Percentiles rank a stretch among this genome's conserved stretches.
These are phyloP conservation scores for Hansfordia pulvinata DNA, from an alignment of 2,329 filamentous ascomycete species.

Conservation along the genomic window DNA sequence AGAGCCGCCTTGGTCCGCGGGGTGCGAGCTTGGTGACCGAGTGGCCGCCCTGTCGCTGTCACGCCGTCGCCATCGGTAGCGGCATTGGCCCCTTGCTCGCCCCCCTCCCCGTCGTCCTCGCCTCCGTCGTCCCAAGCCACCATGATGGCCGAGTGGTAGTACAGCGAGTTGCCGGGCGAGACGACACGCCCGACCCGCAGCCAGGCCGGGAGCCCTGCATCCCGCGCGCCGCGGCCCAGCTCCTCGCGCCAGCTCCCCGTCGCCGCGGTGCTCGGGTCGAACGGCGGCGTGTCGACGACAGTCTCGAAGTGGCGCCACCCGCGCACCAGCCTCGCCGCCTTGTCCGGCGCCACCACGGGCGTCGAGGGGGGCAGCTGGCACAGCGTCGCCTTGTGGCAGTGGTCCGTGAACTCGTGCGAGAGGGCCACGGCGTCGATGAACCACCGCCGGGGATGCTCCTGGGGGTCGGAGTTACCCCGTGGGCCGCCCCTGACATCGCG, in stretches of 20 bases:
- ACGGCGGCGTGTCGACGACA: constrained; percentile 35
- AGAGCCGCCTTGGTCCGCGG: constrained; percentile 37
- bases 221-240: constrained; percentile 12
- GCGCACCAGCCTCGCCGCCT: constrained; percentile 40
- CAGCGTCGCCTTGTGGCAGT: constrained; percentile 50
- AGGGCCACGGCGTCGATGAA: constrained; percentile 45
- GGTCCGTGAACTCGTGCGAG: constrained; percentile 56
- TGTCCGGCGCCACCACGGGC: constrained; percentile 45
- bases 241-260: constrained; percentile 1
- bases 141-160: constrained; percentile 49
- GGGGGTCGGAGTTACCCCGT: too few relatives aligned
- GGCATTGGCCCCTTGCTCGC: too few relatives aligned
- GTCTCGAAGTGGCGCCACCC: constrained; percentile 45
- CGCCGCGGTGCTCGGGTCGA: constrained; percentile 13
- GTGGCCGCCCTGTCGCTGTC: too few relatives aligned
- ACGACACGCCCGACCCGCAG: constrained; percentile 45
- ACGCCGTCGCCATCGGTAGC: too few relatives aligned
- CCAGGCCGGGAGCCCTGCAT: constrained; percentile 38
- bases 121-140: constrained; percentile 30
- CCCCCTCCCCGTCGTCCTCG: constrained; percentile 3
- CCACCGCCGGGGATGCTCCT: too few relatives aligned
- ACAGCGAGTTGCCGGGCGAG: constrained; percentile 37
- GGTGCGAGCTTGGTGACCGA: too few relatives aligned
- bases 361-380: constrained; percentile 36
- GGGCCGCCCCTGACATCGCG: too few relatives aligned